phyloP scores from a whole-genome alignment of 2,329 filamentous ascomycete genomes.

The Moelleriella libera region DNA sequence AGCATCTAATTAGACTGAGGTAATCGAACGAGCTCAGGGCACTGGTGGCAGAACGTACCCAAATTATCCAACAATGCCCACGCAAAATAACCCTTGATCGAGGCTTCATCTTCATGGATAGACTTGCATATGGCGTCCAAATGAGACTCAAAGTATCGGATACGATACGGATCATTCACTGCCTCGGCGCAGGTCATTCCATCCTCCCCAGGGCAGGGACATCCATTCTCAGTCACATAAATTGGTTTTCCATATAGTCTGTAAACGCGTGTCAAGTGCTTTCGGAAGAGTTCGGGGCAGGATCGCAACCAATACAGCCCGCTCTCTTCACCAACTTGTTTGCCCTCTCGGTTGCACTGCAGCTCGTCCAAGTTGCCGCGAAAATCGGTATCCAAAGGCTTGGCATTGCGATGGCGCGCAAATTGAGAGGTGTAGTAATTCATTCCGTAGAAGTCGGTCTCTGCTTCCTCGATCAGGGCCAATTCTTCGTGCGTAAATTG shows the following conservation, averaged over 20 bases:
- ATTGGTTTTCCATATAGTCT: conserved; percentile 13
- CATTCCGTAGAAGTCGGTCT: conserved; percentile 24
- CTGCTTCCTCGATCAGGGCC: conserved; percentile 9
- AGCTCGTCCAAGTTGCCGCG: conserved; percentile 18
- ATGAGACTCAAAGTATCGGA: conserved; percentile 22
- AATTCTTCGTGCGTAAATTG: conserved; percentile 14
- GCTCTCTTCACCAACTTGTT: conserved; percentile 14
- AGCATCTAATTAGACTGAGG: background rate
- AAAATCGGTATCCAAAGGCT: conserved; percentile 15
- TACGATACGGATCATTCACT: conserved; percentile 20
- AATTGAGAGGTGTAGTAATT: conserved; percentile 25
- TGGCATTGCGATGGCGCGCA: conserved; percentile 12
- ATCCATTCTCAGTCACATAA: conserved; percentile 18
- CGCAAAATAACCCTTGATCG: conserved; percentile 18
- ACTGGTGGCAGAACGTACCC: conserved; percentile 10
- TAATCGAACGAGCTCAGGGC: background rate
- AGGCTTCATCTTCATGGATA: conserved; percentile 13
- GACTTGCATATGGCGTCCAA: conserved; percentile 20
- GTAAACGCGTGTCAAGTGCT: conserved; percentile 14
- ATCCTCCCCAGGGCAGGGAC: conserved; percentile 19
- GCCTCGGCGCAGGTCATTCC: conserved; percentile 14
- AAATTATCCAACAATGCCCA: conserved; percentile 22
- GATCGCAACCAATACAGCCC: conserved; percentile 20
- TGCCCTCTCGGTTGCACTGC: conserved; percentile 15
- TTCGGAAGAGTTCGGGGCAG: conserved; percentile 13